Base-by-base conservation (phyloP, 202 grass and related monocot species). In the Panicum virgatum region DNA sequence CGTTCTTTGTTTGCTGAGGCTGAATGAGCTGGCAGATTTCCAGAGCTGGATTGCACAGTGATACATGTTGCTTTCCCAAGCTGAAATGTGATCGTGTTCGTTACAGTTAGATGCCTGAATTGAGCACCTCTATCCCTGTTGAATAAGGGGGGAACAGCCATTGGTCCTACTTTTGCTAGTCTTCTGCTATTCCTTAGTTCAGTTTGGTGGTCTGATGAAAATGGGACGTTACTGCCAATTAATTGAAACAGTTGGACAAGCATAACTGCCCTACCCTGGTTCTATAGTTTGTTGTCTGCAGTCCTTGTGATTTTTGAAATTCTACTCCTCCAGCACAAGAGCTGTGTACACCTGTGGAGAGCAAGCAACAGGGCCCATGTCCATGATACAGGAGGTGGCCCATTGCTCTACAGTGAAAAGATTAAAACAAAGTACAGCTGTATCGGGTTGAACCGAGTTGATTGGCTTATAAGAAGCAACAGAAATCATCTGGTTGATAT, bases 11-110 rank as follows among this genome's bases (percentile, higher is more conserved):
- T 78, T 79, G 44, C 16, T 76, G 60, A 73, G 68, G 58, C 58
- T 60, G 47, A 72, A 78, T 86, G 73, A 83, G 60, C 52, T 66
- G 67, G 19, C 74, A 79, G 74, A 69, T 78, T 30, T 79, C 23
- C 32, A 70, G 52, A 75, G 36, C 50, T 79, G 42, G 65, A 86
- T 53, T 62, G 74, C 51, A 26, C 43, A 54, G 42, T 46, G 73
- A 62, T 79, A 60, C 10, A 20, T 83, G 36, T 81, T 85, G 60
- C 78, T 73, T 78, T 82, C 2, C 5, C 9, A 70, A 66, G 23
- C 37, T 61, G 61, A 32, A 25, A 7, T 46, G 66, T 46, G 88
- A 25, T 67, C 38, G 37, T 78, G 73, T 83, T 69, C 6, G 5
- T 69, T 79, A 18, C 66, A 63, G 53, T 62, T 86, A 75, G 37